Evolutionary conservation across 352 stramenopile species (phyloP), one percentile per base, ranked within the genome.

Genomic region (Pythium chondricola): DNA sequence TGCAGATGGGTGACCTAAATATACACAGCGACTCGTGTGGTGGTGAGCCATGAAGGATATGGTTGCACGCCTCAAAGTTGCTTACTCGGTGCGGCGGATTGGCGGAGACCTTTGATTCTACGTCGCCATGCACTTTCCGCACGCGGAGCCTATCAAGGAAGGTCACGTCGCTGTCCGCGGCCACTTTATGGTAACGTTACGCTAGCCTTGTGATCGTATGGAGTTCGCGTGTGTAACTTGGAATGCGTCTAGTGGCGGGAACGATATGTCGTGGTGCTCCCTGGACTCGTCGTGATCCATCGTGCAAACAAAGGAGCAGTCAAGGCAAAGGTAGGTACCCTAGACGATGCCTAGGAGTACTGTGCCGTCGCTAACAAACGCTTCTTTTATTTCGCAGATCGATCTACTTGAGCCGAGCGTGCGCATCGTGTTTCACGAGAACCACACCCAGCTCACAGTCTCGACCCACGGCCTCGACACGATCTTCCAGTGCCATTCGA

Each of bases 361-460:
- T 43, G 13, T 22, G 5, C 6, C 21, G 16, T 26, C n/a, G 27
- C 27, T 61, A 14, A 48, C 6, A 2, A n/a, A 33, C 33, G 8
- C 29, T 43, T 42, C 43, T 20, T 44, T 43, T 31, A 5, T 32
- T 17, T 30, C 10, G 16, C 32, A 85, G 71, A 83, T 90, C 44
- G 65, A 88, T 40, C 30, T 90, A 42, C 61, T 75, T 16, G 71
- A 85, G 37, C 31, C 48, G 20, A 70, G 48, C 11, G 60, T 86
- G 6, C 71, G 74, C 40, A 53, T 90, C 25, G 71, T 69, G 22
- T 90, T 90, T 58, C 69, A 75, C 27, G 70, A 72, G 14, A 65
- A 83, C 6, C 63, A 85, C 27, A 68, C 75, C 14, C 52, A 83
- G 45, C 52, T 90, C 17, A 74, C 63, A 5, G 73, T 90, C 56